These are phyloP conservation scores for Thalassiosira hispida DNA, from an alignment of 352 stramenopile species.

Conservation along the genomic window DNA sequence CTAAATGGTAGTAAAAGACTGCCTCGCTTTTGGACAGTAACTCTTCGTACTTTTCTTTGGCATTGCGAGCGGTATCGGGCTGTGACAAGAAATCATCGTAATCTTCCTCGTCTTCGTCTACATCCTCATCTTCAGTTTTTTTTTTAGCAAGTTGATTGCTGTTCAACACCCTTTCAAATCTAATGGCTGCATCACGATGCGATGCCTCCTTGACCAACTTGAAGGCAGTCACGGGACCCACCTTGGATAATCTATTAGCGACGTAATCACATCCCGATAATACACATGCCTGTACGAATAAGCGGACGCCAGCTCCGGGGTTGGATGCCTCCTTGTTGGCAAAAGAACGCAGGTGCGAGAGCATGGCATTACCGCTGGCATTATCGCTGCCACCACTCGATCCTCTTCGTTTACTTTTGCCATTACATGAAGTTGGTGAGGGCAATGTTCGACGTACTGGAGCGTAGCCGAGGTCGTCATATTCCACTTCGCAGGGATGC, in stretches of 20 bases:
- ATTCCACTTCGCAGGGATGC: conserved; percentile 40
- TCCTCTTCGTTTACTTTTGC: conserved; percentile 1
- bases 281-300: conserved; percentile 86
- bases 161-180: conserved; percentile 72
- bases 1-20: conserved; percentile 84
- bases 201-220: conserved; percentile 72
- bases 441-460: conserved; percentile 40
- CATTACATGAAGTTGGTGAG: neutral
- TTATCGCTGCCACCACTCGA: neutral
- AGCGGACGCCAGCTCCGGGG: conserved; percentile 64
- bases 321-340: conserved; percentile 50
- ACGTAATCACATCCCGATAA: conserved; percentile 86
- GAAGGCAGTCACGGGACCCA: conserved; percentile 80
- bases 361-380: conserved; percentile 35
- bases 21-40: conserved; percentile 76
- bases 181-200: conserved; percentile 49
- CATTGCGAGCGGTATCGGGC: conserved; percentile 11
- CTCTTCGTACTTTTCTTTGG: conserved; percentile 69
- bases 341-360: conserved; percentile 64
- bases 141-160: conserved; percentile 3
- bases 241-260: conserved; percentile 64
- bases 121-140: conserved; percentile 16
- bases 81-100: conserved; percentile 21
- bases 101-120: conserved; percentile 24
- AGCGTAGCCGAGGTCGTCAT: conserved; percentile 49